Base-by-base conservation (phyloP, 768 basidiomycete species). In the Naganishia onofrii region DNA sequence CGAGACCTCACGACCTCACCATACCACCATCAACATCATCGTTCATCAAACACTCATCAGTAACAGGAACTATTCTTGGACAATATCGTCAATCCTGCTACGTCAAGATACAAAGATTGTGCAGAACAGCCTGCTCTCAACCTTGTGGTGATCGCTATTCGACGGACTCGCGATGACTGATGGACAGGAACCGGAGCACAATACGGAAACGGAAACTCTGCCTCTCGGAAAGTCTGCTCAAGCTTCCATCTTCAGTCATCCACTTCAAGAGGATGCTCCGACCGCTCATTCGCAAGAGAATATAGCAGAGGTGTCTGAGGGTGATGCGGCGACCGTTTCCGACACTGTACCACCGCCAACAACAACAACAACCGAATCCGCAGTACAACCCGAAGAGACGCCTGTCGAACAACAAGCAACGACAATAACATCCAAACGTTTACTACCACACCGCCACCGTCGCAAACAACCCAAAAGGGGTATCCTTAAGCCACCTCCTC, bases 401-500 rank as follows among this genome's bases (percentile, higher is more conserved):
- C 34, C 57, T 2, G 34, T 42, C 5, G 42, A 21, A 51, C 48
- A 42, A 21, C 60, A 63, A 44, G 36, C 60, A 8, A 42, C n/a
- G 34, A 36, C 60, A 15, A 26, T 29, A 5, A 36, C 23, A 15
- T 12, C 60, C 31, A 58, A 34, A 28, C 57, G 31, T 15, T 15
- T 42, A 34, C 38, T 63, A 15, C 60, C 60, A 19, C 36, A 63
- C 23, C 60, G 60, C 13, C 60, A 63, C 38, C 38, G 42, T 19
- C 36, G 42, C 13, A 63, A 63, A 63, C 60, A 63, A 42, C 81
- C 81, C 0, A 80, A 76, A 44, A 79, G 76, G 68, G 80, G 80
- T 0, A 82, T 82, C 42, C 77, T 82, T 51, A 82, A 82, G 72
- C 80, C 81, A 0, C 76, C 81, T 10, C 78, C 76, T 8, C 79